Base-by-base conservation (phyloP, 169 alveolate species). In the Cryptosporidium felis region DNA sequence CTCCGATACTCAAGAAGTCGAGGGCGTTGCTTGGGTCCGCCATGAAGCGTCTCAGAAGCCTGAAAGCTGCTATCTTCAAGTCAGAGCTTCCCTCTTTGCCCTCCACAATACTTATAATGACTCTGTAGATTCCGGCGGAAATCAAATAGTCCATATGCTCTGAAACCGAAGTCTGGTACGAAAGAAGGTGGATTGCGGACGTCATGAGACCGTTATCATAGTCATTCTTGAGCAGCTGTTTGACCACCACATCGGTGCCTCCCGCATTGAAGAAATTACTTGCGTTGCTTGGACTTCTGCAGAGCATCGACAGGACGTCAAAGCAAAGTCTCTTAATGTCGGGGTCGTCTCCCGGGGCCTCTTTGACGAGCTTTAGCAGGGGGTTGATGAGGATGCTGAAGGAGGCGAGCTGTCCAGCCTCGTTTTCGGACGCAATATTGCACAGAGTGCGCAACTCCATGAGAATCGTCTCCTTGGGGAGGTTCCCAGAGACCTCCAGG, bases 381-480 rank as follows among this genome's bases (percentile, higher is more conserved):
- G 96, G 96, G 16, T 90, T 63, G 88, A 94, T 60, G 12, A 94
- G 80, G 36, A 95, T 92, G n/a, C 95, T 93, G 79, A 95, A 95
- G 80, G 92, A 89, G 74, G 88, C 60, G 94, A 95, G 92, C 89
- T 94, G 93, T 28, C 80, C 90, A 42, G 92, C 93, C 41, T 93
- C 96, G 80, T 94, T 94, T 82, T 95, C 97, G 92, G 94, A 92
- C 82, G 93, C 96, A 32, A 95, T 91, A 85, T 95, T 95, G 26
- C 95, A 91, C 61, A 95, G 89, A 0, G 96, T 93, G 34, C 95
- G 95, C 88, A 94, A 89, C 34, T 96, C 97, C 30, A 94, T 74
- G 30, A 53, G 21, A 2, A 74, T 49, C 14, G 85, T 74, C 18
- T 74, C 85, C 28, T 74, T 74, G 36, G 85, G 85, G 6, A 74